phyloP scores from a whole-genome alignment of 148 eudicot species.

The Chenopodium berlandieri region DNA sequence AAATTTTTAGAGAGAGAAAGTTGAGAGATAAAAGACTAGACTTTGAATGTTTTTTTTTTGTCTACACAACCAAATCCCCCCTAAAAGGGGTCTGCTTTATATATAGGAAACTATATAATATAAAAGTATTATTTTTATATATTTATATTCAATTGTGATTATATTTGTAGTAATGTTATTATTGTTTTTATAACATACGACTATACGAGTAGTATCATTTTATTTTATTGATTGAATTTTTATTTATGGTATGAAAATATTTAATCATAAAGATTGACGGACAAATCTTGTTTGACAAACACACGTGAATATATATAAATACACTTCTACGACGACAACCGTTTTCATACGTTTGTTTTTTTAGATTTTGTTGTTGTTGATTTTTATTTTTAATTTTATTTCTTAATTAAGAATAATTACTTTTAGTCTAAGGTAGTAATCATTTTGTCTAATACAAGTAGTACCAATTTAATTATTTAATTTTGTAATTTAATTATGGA shows the following conservation, averaged over 20 bases:
- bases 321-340: constrained; percentile 15
- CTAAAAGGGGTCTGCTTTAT: constrained; percentile 16
- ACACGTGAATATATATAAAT: constrained; percentile 61
- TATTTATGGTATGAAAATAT: constrained; percentile 1
- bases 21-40: background rate
- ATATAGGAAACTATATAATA: constrained; percentile 6
- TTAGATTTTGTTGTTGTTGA: constrained; percentile 27
- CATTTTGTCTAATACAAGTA: constrained; percentile 20
- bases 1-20: background rate
- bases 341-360: constrained; percentile 12
- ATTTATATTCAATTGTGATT: too few relatives aligned
- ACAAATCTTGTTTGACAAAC: constrained; percentile 47
- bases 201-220: background rate
- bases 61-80: constrained; percentile 16
- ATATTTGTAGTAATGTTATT: background rate
- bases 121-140: background rate
- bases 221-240: background rate
- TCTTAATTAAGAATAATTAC: background rate
- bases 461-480: background rate
- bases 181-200: background rate
- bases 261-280: constrained; percentile 39
- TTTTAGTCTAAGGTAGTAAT: constrained; percentile 21
- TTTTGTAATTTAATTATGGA: background rate
- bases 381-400: background rate
- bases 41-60: constrained; percentile 23